Conservation (phyloP, 345 rosid species). For the Zanthoxylum bungeanum region DNA sequence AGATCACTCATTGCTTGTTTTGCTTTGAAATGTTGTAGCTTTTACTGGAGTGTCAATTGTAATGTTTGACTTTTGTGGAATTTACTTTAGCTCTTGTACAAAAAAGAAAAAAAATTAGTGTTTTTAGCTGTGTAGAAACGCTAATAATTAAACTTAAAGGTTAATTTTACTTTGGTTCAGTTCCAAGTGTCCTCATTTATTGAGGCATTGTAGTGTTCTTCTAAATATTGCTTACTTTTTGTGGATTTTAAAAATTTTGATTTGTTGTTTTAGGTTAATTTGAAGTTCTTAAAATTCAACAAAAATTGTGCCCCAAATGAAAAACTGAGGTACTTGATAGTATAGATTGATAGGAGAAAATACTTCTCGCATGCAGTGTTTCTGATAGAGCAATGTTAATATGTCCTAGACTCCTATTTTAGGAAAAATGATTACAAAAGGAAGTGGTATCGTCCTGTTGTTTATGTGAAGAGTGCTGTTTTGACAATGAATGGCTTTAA, state of each 20-base stretch:
- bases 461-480: neutral
- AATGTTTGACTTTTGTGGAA: neutral
- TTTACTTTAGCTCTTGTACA: neutral
- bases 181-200: neutral
- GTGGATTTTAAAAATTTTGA: too few relatives aligned
- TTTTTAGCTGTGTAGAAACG: neutral
- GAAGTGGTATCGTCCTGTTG: neutral
- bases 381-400: neutral
- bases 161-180: neutral
- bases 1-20: neutral
- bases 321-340: neutral
- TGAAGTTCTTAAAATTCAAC: slow-evolving; percentile 1
- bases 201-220: neutral
- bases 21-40: slow-evolving; percentile 1
- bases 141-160: neutral
- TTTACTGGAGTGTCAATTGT: neutral
- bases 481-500: neutral
- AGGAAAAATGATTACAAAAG: neutral
- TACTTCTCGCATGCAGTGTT: neutral
- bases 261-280: too few relatives aligned
- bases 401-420: neutral
- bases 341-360: neutral
- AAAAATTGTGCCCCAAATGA: neutral
- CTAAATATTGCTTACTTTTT: neutral
- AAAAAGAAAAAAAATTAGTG: neutral